Evolutionary conservation across 2,329 filamentous ascomycete genomes (phyloP).

Genomic region (Botrytis paeoniae): DNA sequence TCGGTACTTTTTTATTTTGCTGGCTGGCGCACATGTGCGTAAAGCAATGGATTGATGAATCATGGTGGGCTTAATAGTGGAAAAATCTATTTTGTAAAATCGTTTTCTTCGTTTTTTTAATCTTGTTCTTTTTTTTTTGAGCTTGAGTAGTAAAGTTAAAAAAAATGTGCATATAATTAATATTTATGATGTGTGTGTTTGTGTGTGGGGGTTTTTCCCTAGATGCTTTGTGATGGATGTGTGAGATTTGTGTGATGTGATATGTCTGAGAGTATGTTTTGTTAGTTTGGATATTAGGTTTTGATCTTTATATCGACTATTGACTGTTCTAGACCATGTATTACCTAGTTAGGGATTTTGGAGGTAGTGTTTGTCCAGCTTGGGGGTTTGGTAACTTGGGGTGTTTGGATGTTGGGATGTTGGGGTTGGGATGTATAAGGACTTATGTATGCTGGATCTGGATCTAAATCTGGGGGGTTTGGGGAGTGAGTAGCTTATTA

Average conservation of each 20-base stretch:
- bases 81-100: conserved; percentile 32
- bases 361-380: background rate
- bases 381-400: background rate
- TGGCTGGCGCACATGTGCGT: conserved; percentile 26
- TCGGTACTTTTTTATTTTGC: conserved; percentile 28
- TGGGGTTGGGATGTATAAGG: too few species aligned
- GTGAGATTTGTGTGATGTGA: background rate
- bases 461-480: background rate
- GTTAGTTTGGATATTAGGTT: background rate
- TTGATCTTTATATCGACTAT: background rate
- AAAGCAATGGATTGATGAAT: conserved; percentile 28
- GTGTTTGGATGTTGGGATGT: background rate
- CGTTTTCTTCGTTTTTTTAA: background rate
- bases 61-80: conserved; percentile 36
- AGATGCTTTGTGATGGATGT: background rate
- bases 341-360: background rate
- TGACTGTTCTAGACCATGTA: background rate
- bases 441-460: too few species aligned
- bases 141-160: background rate
- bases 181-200: background rate
- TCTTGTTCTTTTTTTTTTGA: conserved; percentile 1
- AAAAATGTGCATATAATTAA: conserved; percentile 16
- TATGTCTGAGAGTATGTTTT: background rate
- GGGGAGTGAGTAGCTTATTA: too few species aligned
- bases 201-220: too few species aligned